Evolutionary conservation across 2,329 filamentous ascomycete species (phyloP).

Genomic region (Amylocarpus encephaloides): DNA sequence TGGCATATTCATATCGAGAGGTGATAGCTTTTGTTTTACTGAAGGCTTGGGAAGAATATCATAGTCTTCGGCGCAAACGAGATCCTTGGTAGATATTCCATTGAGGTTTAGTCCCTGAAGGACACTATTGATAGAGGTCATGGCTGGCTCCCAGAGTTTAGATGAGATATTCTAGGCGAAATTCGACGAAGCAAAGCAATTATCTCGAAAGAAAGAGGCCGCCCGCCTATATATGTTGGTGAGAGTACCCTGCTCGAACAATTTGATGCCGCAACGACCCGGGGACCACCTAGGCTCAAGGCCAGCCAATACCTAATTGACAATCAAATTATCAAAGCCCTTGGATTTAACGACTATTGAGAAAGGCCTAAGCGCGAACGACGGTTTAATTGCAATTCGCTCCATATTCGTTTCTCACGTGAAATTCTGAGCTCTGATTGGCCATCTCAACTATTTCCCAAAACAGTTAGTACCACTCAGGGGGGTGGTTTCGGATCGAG

Average conservation of each 20-base stretch:
- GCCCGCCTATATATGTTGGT: too few species aligned
- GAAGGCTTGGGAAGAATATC: slow-evolving; percentile 1
- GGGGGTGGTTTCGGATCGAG: neutral
- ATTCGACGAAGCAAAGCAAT: too few species aligned
- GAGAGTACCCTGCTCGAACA: too few species aligned
- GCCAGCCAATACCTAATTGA: neutral
- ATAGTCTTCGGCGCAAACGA: slow-evolving; percentile 11
- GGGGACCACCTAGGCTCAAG: too few species aligned
- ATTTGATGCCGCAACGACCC: too few species aligned
- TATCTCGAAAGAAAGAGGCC: too few species aligned
- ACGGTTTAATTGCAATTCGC: too few species aligned
- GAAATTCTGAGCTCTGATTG: slow-evolving; percentile 7
- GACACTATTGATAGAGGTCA: neutral
- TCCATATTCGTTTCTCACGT: neutral
- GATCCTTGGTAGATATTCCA: slow-evolving; percentile 1
- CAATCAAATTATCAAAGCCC: neutral
- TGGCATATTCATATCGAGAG: slow-evolving; percentile 17
- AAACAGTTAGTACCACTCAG: neutral
- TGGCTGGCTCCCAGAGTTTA: too few species aligned
- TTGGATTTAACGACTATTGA: neutral
- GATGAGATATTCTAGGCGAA: too few species aligned
- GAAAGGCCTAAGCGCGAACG: neutral
- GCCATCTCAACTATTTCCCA: slow-evolving; percentile 13
- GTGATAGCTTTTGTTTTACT: slow-evolving; percentile 10
- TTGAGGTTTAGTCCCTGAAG: neutral